A percentile compares a stretch with the other conserved stretches of the same genome.
Conservation (phyloP, 176 grass and related monocot species). For the Otatea glauca region DNA sequence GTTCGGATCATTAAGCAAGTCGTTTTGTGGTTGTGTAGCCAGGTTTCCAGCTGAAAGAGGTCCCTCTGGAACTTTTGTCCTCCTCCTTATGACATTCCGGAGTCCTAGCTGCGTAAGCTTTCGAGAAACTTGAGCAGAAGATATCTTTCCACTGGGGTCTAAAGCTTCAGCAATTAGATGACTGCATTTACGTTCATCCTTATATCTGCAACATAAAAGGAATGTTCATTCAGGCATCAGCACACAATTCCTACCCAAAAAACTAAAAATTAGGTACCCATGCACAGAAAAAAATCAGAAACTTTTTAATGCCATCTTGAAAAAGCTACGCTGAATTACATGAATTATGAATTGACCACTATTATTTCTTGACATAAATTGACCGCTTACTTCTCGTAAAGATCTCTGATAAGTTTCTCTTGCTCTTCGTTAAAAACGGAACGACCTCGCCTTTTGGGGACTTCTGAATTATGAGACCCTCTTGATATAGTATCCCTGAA, state of each 20-base stretch:
- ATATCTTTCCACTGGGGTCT: conserved; percentile 55
- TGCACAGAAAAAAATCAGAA: not conserved
- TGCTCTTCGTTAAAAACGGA: conserved; percentile 49
- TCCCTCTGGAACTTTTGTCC: too few relatives aligned
- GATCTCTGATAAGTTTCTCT: conserved; percentile 60
- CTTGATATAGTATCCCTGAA: too few relatives aligned
- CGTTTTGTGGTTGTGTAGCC: too few relatives aligned
- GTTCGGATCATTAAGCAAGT: too few relatives aligned
- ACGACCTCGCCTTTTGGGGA: too few relatives aligned
- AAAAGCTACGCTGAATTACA: conserved; percentile 13
- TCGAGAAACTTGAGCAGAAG: too few relatives aligned
- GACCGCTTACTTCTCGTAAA: conserved; percentile 77
- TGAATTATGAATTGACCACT: conserved; percentile 20
- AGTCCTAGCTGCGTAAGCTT: too few relatives aligned
- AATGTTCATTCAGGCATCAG: conserved; percentile 39
- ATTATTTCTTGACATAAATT: conserved; percentile 31
- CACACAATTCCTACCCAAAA: conserved; percentile 7
- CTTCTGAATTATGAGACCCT: too few relatives aligned
- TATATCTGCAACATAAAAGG: conserved; percentile 68
- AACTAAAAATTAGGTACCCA: not conserved
- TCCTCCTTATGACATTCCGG: too few relatives aligned
- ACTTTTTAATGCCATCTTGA: conserved; percentile 33
- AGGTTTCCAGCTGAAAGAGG: too few relatives aligned
- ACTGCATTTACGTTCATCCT: conserved; percentile 71
- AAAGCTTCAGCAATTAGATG: conserved; percentile 84